Base-by-base conservation (phyloP, 306 rosid species). In the Gastrolobium villosum region DNA sequence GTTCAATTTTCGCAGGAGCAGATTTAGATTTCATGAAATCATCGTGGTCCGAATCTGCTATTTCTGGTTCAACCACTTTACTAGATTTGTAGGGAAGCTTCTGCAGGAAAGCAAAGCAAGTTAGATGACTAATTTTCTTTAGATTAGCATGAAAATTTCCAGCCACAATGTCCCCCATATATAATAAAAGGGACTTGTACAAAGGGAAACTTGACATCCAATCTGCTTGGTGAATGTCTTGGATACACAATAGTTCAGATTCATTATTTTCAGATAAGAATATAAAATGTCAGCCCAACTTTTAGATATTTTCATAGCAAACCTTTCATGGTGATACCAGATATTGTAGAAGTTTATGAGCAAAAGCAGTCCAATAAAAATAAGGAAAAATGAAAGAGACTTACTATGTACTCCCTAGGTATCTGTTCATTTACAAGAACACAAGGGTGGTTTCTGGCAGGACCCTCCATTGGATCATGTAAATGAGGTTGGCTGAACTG, bases 41-140 rank as follows among this genome's bases (percentile, higher is more conserved):
- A 20, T 20, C 26, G 1, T 20, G 26, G 26, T 20, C 26, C 26
- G 26, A 20, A 20, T 20, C 26, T 20, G 26, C 26, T 20, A 1
- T 0, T 20, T 20, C 26, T 20, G 26, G 26, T 20, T 20, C 26
- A 20, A 20, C 26, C 26, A 20, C 26, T 20, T 20, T 20, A 20
- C 26, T 20, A 20, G 26, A 20, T 20, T 20, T 20, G 26, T 0
- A 20, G 26, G 26, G 90, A 82, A 82, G 84, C 81, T 84, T 94
- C 98, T 90, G 93, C 54, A 61, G 44, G 72, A 65, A 80, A 61
- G 65, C 37, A 81, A 84, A 63, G 26, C 75, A 37, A 65, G 73
- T 87, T 57, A 79, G 32, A 77, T 45, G 59, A 39, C 8, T 41
- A 15, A 31, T 46, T 43, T 15, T 37, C 49, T 41, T 62, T 37